Base-by-base conservation (phyloP, 345 rosid genomes). In the Camelina hispida region DNA sequence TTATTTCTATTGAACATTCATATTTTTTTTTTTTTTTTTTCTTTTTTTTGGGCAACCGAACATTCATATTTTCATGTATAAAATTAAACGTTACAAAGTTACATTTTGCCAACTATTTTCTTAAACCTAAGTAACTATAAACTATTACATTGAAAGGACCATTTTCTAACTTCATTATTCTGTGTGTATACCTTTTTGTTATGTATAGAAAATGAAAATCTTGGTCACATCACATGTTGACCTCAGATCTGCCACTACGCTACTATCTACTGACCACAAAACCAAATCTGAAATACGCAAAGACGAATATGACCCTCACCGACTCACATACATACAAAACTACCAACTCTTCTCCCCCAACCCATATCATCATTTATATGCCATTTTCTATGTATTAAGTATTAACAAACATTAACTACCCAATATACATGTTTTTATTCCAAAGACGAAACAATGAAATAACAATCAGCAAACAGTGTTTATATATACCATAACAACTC, bases 271-370 rank as follows among this genome's bases (percentile, higher is more conserved):
- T 3, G 15, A 69, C 69, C 74, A 76, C 69, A 53, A n/a, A 68
- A 76, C 11, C 79, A 62, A 30, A 38, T 67, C 65, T 58, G 16
- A 20, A 23, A 14, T 0, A 6, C 2, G 16, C 40, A 70, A 52
- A 32, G 71, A 77, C 76, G 22, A 71, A 66, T 63, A 5, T 72
- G 43, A 59, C 81, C 81, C 37, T 71, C 73, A 78, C 77, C 77
- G 43, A 78, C 81, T 72, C 72, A 51, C 47, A 65, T 40, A 66
- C 23, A 50, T 59, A 71, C 81, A 77, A 57, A 50, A 17, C 50
- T 51, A 78, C 77, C 81, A 11, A 78, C 77, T 78, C 77, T 71
- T 66, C 10, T 58, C 61, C 61, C 43, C 54, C 62, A 12, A 2
- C 37, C n/a, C 18, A 63, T 63, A 40, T 32, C 43, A 22, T 59